Conservation (phyloP, 768 basidiomycete genomes). For the Hygrophoropsis aurantiaca region DNA sequence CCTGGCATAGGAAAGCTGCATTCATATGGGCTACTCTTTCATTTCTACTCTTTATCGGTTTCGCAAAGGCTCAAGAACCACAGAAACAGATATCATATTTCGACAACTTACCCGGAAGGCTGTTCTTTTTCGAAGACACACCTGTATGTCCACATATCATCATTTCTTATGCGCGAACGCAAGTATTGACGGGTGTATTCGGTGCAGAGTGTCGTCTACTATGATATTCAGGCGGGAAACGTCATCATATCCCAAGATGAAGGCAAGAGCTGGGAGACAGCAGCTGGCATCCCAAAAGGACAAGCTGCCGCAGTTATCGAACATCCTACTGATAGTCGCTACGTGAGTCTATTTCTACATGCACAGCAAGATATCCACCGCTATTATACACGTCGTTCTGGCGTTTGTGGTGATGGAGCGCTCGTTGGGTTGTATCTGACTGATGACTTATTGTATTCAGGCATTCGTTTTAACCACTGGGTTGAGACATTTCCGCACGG, state of each 20-base stretch:
- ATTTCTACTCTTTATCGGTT: conserved; percentile 19
- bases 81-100: conserved; percentile 53
- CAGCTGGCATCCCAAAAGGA: conserved; percentile 53
- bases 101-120: conserved; percentile 65
- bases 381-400: neutral
- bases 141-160: conserved; percentile 61
- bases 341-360: conserved; percentile 42
- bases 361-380: conserved; percentile 2
- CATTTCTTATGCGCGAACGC: too few species aligned
- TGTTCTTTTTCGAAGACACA: conserved; percentile 95
- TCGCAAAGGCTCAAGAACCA: conserved; percentile 43
- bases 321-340: conserved; percentile 82
- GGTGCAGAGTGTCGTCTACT: conserved; percentile 76
- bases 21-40: conserved; percentile 24
- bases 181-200: too few species aligned
- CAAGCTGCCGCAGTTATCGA: conserved; percentile 71
- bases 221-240: conserved; percentile 67
- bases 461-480: conserved; percentile 82
- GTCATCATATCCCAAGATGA: conserved; percentile 85
- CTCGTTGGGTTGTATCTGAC: neutral
- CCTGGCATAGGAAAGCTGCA: conserved; percentile 24
- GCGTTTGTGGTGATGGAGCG: neutral
- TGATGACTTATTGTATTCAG: conserved; percentile 38
- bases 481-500: conserved; percentile 83
- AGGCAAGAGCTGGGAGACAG: conserved; percentile 66